Evolutionary conservation across 768 basidiomycete species (phyloP), one percentile per base, ranked within the genome.

Genomic region (Agaricus blazei): DNA sequence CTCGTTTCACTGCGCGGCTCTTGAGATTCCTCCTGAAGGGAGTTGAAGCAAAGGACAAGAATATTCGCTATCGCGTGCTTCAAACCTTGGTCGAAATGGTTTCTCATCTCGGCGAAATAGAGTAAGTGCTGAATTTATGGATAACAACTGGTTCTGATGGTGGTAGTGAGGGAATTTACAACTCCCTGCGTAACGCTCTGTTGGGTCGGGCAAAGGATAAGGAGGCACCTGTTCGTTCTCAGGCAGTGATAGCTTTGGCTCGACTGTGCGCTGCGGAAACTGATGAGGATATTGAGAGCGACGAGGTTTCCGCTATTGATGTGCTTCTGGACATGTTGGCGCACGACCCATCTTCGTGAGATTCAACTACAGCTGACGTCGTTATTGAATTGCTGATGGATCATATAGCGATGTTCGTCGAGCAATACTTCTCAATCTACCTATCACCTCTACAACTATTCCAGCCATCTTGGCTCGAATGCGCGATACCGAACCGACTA

Each of bases 11-110:
- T 1, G 75, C 76, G 7, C 74, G 75, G 51, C 72, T 93, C 9
- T 74, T 93, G 36, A 74, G 73, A 24, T 84, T 84, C 64, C 76
- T 96, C 28, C 71, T 93, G 57, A 78, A 78, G 56, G 94, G 93
- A 3, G 92, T 93, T 68, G 62, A 74, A 15, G 86, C 93, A 3
- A 96, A 93, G 67, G 92, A 96, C 72, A 98, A 95, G 71, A 77
- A 76, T 42, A 85, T 91, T 38, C 81, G 95, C 4, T 96, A 85
- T 65, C 84, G 95, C 19, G 85, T 84, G 31, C 74, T 90, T 2
- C 86, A 89, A 51, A 71, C 84, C n/a, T 78, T 91, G 12, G 82
- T 88, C 0, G 85, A 89, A 62, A 86, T 93, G 78, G 82, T 96
- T 11, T 79, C 82, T 0, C 81, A 85, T 54, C 73, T 97, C 0